Evolutionary conservation across 2,329 filamentous ascomycete genomes (phyloP), one percentile per base, ranked within the genome.

Genomic region (Phialocephala subalpina): DNA sequence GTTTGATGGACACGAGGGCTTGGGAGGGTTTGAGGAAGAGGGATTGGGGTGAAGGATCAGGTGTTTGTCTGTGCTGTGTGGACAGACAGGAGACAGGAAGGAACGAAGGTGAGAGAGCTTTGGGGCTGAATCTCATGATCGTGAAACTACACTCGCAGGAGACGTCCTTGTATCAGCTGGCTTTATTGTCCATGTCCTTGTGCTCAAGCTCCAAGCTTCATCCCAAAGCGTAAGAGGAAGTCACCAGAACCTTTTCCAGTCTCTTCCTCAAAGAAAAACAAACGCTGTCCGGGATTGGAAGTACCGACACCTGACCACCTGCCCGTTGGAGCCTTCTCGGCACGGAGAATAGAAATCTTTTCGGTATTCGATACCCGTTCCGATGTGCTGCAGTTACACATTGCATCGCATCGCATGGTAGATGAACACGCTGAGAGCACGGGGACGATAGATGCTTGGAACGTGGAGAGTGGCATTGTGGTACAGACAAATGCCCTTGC

Each of bases 11-110:
- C 3, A 16, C 18, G 3, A 40, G 36, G 36, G 18, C 36, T 40
- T 16, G 18, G 8, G 35, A 38, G 7, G 14, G 35, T 14, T 7
- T 14, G 7, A 14, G 42, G 20, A n/a, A n/a, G 3, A 7, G 42
- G 8, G 12, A 20, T 14, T 2, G 18, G 42, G 18, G n/a, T 45
- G 42, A 49, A 22, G 11, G n/a, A 12, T 49, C 18, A 22, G n/a
- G 45, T 49, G 45, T 49, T 49, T 49, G 45, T 49, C 45, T 49
- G 45, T 49, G 45, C 45, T 49, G 45, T 49, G 45, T n/a, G 22
- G 45, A 49, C 22, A n/a, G 45, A 49, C 16, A 42, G n/a, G 40
- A 42, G 40, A 6, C 6, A 18, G 40, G n/a, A n/a, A 42, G 40
- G 40, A 2, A 18, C 5, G 40, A 42, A 16, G 40, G 14, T 6